Evolutionary conservation across 2,329 filamentous ascomycete genomes (phyloP), one percentile per base, ranked within the genome.

Genomic region (Aspergillus tamarii): DNA sequence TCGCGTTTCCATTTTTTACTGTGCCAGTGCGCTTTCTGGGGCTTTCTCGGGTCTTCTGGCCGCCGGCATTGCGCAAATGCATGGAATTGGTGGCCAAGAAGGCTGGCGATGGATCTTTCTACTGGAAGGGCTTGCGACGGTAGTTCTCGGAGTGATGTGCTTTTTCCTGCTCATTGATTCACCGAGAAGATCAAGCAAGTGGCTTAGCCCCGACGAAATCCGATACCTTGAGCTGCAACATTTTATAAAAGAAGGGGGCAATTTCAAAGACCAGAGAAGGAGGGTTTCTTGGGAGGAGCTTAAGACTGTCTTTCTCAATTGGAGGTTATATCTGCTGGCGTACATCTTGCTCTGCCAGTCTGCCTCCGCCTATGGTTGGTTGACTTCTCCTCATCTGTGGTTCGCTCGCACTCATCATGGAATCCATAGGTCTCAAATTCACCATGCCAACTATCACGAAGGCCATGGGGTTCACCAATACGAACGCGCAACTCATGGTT

Each of bases 91-190:
- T 3, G 64, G 64, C 5, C 59, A 65, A 21, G 64, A 65, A 41
- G 64, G 64, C 0, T 65, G 64, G 64, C 41, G 80, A 30, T 82
- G 82, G 82, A 81, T 82, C 59, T 81, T 82, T 61, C 79, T 83
- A 7, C 70, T 83, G 6, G 82, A 84, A 66, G 82, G 82, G 2
- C 65, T 83, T 1, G 61, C 52, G 4, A 65, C 64, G 1, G 48
- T 65, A 8, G 26, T 57, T 2, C 21, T 65, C 4, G 64, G 64
- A 2, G 19, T 21, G n/a, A 26, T 55, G 3, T 63, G 61, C 36
- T 65, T 65, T 32, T 65, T 65, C 36, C 6, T 70, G 75, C 12
- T 84, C 6, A 76, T 77, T 26, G 81, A 84, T 61, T 77, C 75
- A 14, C 81, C 81, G 0, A 71, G 73, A 12, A 72, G 69, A 9